Evolutionary conservation across 306 rosid genomes (phyloP), one percentile per base, ranked within the genome.

Genomic region (Lupinus albus): DNA sequence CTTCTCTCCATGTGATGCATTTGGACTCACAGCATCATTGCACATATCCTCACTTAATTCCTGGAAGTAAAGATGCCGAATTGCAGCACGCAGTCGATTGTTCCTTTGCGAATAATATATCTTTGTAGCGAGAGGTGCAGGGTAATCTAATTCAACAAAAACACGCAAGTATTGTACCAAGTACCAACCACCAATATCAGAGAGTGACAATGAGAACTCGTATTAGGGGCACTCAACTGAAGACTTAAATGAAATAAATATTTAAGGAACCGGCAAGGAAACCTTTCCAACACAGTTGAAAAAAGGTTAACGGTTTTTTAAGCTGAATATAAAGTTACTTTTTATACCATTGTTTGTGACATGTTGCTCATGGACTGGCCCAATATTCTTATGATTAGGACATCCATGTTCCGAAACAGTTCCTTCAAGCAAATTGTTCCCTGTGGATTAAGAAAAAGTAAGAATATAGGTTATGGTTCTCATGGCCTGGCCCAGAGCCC

Each of bases 91-190:
- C 35, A 90, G 69, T 12, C 96, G 83, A 70, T 81, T 84, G 75
- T 75, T 80, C 87, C 85, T 86, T 78, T 88, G 96, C 11, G 96
- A 93, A 86, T 86, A 90, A 74, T 88, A 93, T 45, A 88, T 79
- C 87, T 87, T 93, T 12, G 97, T 84, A 44, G 97, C 99, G 63
- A 93, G 96, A 50, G 99, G 99, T 68, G 75, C 83, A 42, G 96
- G 96, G 64, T 70, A 65, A 69, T 84, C 97, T 93, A 87, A 55
- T 80, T 69, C 45, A 73, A 75, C 64, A 46, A 68, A 55, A 62
- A 36, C 64, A 64, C 44, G 14, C 28, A 68, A 50, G 61, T 56
- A 61, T 51, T 36, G 33, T 48, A 71, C 44, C 68, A 25, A 25
- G 4, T 25, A 25, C 30, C 44, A 17, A 68, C 59, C 4, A 25